Percentiles rank a stretch among this genome's conserved stretches.
Conservation (phyloP, 2,329 filamentous ascomycete species). For the Arthrinium phaeospermum region DNA sequence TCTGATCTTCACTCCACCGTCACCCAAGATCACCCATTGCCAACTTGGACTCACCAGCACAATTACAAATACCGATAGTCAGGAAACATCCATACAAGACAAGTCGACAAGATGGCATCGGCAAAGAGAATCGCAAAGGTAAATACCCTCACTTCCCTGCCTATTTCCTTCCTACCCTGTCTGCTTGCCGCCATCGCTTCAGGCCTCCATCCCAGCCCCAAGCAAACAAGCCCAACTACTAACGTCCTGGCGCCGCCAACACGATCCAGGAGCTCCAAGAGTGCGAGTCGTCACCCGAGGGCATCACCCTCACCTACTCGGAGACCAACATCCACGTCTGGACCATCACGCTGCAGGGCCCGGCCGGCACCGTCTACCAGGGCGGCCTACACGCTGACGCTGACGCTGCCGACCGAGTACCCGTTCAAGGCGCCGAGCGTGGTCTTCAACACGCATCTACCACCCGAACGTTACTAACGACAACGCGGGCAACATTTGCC, state of each 20-base stretch:
- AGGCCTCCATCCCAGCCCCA: constrained; percentile 29
- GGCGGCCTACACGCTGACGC: constrained; percentile 77
- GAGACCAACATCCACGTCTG: constrained; percentile 58
- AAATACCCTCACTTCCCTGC: background rate
- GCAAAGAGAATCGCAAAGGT: constrained; percentile 41
- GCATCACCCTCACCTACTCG: constrained; percentile 51
- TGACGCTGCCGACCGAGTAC: constrained; percentile 79
- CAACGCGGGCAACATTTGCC: constrained; percentile 81
- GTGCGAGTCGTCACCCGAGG: constrained; percentile 50
- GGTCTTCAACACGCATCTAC: constrained; percentile 88
- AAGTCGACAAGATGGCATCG: constrained; percentile 33
- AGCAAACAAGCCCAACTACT: background rate
- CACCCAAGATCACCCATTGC: background rate
- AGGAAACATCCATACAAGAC: background rate
- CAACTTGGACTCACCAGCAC: background rate
- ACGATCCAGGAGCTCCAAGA: constrained; percentile 57
- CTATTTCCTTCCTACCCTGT: constrained; percentile 20
- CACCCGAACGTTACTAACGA: constrained; percentile 95
- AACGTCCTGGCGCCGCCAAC: background rate
- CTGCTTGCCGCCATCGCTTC: constrained; percentile 27
- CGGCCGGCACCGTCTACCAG: constrained; percentile 53
- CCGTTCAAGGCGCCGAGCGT: constrained; percentile 87
- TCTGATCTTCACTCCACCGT: background rate
- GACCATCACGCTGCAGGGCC: constrained; percentile 55
- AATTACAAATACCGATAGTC: background rate